phyloP scores from a whole-genome alignment of 1,284 basidiomycete species.

The Omphalotus olearius region DNA sequence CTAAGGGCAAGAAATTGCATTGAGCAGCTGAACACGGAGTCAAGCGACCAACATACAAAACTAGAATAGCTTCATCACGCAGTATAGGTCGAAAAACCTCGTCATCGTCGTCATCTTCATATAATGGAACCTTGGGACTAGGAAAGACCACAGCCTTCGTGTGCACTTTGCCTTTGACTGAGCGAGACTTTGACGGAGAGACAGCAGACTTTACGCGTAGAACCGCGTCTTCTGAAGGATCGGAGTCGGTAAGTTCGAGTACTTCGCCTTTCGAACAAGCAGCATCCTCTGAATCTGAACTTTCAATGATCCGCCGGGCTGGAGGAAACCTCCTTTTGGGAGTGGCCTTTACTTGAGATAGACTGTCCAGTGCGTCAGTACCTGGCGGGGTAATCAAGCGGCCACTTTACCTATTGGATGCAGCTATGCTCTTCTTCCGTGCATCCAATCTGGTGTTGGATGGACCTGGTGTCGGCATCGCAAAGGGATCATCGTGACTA shows the following conservation, averaged over 20 bases:
- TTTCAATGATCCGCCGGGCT: slow-evolving; percentile 29
- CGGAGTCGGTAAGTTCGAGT: neutral
- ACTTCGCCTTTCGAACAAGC: slow-evolving; percentile 7
- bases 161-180: neutral
- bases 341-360: neutral
- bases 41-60: slow-evolving; percentile 33
- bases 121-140: slow-evolving; percentile 20
- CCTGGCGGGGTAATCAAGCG: neutral
- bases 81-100: slow-evolving; percentile 5
- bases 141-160: neutral
- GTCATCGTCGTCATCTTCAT: slow-evolving; percentile 25
- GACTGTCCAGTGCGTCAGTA: neutral
- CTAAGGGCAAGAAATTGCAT: neutral
- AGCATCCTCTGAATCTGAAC: slow-evolving; percentile 30
- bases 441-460: neutral
- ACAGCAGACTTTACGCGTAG: neutral
- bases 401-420: neutral
- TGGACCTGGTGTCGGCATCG: slow-evolving; percentile 1
- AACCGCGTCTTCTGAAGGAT: neutral
- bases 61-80: slow-evolving; percentile 38
- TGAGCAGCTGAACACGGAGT: neutral
- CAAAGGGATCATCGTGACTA: slow-evolving; percentile 1
- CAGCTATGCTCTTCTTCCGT: neutral
- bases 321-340: slow-evolving; percentile 16
- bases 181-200: neutral